phyloP scores from a whole-genome alignment of 495 filamentous ascomycete genomes.

The Glutinoglossum americanum region DNA sequence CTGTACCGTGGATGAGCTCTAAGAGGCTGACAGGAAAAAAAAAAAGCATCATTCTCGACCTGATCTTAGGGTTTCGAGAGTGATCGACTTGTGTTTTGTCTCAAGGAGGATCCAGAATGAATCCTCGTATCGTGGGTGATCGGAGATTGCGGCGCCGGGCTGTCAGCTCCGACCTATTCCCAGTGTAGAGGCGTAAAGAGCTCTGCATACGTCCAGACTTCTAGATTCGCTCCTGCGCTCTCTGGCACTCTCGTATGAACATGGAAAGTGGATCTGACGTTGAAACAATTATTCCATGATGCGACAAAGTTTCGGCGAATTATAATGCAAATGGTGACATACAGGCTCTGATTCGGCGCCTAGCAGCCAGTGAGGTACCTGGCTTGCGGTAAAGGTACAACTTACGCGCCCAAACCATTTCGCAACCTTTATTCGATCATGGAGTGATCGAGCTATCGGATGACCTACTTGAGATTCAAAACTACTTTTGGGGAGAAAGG shows the following conservation, averaged over 20 bases:
- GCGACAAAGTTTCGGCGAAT: slow-evolving; percentile 2
- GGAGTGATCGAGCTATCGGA: neutral
- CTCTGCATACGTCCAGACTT: neutral
- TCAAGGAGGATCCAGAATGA: neutral
- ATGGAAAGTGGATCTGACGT: neutral
- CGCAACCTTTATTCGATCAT: neutral
- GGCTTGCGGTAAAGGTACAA: neutral
- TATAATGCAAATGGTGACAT: neutral
- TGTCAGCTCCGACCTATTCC: neutral
- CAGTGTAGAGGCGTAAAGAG: neutral
- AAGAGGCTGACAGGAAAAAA: too few species aligned
- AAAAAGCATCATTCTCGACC: neutral
- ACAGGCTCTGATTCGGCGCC: neutral
- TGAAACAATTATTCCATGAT: neutral
- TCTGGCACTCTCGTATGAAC: neutral
- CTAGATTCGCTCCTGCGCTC: neutral
- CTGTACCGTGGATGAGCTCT: too few species aligned
- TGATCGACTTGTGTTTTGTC: neutral
- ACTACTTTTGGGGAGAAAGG: too few species aligned
- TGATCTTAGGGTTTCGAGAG: neutral
- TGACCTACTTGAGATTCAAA: neutral
- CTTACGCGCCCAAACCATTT: neutral
- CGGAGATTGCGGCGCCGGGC: neutral
- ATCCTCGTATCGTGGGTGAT: neutral
- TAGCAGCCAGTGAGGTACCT: neutral